Conservation (phyloP, 495 filamentous ascomycete species). For the Hapsidospora chrysogenum region DNA sequence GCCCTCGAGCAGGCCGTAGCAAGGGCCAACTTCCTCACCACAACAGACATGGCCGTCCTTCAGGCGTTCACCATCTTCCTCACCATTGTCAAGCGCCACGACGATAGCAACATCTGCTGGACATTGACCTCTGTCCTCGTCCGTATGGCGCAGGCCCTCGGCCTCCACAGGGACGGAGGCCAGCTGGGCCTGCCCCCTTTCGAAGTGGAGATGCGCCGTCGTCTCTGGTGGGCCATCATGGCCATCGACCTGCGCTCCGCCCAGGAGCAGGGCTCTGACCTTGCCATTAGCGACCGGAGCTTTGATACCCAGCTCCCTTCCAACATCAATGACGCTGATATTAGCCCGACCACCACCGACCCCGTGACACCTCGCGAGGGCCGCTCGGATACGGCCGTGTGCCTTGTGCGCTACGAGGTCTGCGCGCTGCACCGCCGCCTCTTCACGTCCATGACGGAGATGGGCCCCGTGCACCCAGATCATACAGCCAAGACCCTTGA, state of each 20-base stretch:
- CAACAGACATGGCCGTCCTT: slow-evolving; percentile 54
- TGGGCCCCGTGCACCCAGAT: slow-evolving; percentile 10
- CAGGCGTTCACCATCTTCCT: slow-evolving; percentile 68
- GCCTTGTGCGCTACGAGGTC: slow-evolving; percentile 50
- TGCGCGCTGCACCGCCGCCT: slow-evolving; percentile 22
- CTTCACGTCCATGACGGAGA: slow-evolving; percentile 19
- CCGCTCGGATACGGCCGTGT: slow-evolving; percentile 62
- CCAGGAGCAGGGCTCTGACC: slow-evolving; percentile 47
- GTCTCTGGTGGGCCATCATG: slow-evolving; percentile 61
- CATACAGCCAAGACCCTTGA: slow-evolving; percentile 26
- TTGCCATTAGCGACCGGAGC: slow-evolving; percentile 29
- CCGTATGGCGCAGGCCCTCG: slow-evolving; percentile 57
- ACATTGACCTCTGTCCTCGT: slow-evolving; percentile 55
- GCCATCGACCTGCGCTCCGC: slow-evolving; percentile 40
- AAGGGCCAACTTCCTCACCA: slow-evolving; percentile 55
- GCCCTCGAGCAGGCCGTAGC: slow-evolving; percentile 65
- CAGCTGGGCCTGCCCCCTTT: slow-evolving; percentile 43
- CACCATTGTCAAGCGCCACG: slow-evolving; percentile 42
- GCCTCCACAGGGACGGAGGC: slow-evolving; percentile 52
- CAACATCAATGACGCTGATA: slow-evolving; percentile 42
- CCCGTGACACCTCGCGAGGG: slow-evolving; percentile 33
- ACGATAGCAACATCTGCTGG: slow-evolving; percentile 52
- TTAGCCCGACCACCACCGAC: slow-evolving; percentile 37
- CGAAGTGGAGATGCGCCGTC: slow-evolving; percentile 53
- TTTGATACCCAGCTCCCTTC: slow-evolving; percentile 32